Evolutionary conservation across 164 flowering plant species (phyloP), one percentile per base, ranked within the genome.

Genomic region (Paratinospora sagittata): DNA sequence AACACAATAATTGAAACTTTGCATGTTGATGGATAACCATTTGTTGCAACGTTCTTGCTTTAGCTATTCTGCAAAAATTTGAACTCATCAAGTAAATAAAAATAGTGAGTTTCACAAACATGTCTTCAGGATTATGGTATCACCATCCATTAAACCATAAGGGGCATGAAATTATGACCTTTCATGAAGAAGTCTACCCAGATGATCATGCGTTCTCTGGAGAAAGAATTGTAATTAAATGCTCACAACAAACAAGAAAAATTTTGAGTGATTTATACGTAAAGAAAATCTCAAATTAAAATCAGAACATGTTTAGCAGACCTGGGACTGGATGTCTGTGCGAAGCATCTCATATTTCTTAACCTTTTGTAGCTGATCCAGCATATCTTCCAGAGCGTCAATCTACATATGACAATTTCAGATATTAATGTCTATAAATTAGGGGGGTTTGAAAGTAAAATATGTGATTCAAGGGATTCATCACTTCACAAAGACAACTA

Each of bases 251-350:
- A 52, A 21, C 43, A 64, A 24, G 23, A 64, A 17, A 64, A 63
- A 1, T 36, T 66, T n/a, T 66, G 47, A 37, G 17, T 19, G 0
- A 52, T 52, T 52, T 52, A 6, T 39, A 39, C 43, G 5, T 16
- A n/a, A n/a, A n/a, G 21, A 16, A 52, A 52, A 52, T 16, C 58
- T 52, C 58, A 52, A 52, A 16, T 43, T 21, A 52, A 52, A 19
- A 52, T 52, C 58, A 52, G n/a, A 52, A 39, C 2, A 16, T 52
- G 19, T 52, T 52, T 19, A 65, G 23, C 82, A 74, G 62, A 90
- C 97, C 95, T 89, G 84, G 72, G 84, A 81, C 72, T 75, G 78
- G 61, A 86, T 71, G 68, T 83, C 81, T 70, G 70, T 47, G 73
- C 73, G 66, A 45, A 89, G 78, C 65, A 70, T 70, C 70, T 84